Evolutionary conservation across 805 yeast species (phyloP).

Genomic region (Spathaspora arborariae): DNA sequence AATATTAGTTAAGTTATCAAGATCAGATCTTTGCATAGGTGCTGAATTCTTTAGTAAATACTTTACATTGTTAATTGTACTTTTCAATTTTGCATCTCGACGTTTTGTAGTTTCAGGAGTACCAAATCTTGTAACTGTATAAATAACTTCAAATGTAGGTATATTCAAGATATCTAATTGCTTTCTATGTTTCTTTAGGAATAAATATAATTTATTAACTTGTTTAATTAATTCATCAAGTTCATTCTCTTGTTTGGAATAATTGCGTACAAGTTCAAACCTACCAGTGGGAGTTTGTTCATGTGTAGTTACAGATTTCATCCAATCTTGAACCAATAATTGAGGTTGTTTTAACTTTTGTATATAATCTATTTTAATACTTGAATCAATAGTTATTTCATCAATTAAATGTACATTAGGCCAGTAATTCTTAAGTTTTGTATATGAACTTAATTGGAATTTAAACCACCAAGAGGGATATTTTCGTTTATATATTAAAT

Average conservation of each 20-base stretch:
- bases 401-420: slow-evolving; percentile 33
- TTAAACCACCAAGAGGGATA: slow-evolving; percentile 16
- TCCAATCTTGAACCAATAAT: background rate
- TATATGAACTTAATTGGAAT: slow-evolving; percentile 18
- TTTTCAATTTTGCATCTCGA: slow-evolving; percentile 23
- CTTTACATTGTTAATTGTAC: slow-evolving; percentile 22
- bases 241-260: background rate
- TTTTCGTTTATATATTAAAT: slow-evolving; percentile 20
- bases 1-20: slow-evolving; percentile 16
- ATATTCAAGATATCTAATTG: slow-evolving; percentile 6
- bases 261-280: background rate
- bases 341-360: background rate
- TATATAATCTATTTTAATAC: background rate
- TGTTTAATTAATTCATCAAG: background rate
- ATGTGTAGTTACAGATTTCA: background rate
- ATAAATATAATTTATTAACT: background rate
- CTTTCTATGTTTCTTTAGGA: background rate
- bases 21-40: slow-evolving; percentile 19
- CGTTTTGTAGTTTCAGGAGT: slow-evolving; percentile 25
- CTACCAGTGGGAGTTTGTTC: background rate
- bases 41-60: slow-evolving; percentile 11
- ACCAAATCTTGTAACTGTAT: slow-evolving; percentile 27
- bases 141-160: slow-evolving; percentile 27
- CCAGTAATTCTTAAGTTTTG: slow-evolving; percentile 23
- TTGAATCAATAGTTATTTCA: slow-evolving; percentile 11